Conservation (phyloP, 306 rosid species). For the Ormosia emarginata region DNA sequence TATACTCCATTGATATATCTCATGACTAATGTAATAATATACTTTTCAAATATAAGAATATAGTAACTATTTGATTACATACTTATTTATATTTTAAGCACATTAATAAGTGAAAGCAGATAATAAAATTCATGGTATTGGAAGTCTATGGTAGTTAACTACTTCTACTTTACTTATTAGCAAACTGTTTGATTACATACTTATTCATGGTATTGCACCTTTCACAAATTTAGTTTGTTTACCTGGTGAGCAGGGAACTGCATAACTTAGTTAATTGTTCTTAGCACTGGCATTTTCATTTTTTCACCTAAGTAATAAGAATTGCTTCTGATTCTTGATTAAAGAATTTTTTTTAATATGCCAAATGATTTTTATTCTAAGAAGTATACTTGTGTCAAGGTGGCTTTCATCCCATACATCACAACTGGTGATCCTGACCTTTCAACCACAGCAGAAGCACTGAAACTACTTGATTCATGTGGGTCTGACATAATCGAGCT, state of each 20-base stretch:
- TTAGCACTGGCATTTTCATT: no score
- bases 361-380: slow-evolving; percentile 21
- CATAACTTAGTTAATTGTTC: no score
- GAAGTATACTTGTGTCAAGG: slow-evolving; percentile 46
- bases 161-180: background rate
- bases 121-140: background rate
- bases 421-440: slow-evolving; percentile 98
- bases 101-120: background rate
- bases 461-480: slow-evolving; percentile 77
- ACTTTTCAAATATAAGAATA: no score
- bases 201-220: background rate
- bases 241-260: no score
- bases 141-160: background rate
- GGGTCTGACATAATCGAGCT: slow-evolving; percentile 95
- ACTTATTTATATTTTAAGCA: background rate
- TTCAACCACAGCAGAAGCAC: slow-evolving; percentile 81
- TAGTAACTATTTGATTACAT: background rate
- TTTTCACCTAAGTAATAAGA: no score
- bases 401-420: slow-evolving; percentile 85
- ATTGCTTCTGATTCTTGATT: background rate
- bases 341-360: background rate
- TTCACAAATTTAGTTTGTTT: background rate
- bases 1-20: no score
- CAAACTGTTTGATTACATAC: background rate
- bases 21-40: no score